Conservation (phyloP, 495 filamentous ascomycete genomes). For the Lindgomyces ingoldianus region DNA sequence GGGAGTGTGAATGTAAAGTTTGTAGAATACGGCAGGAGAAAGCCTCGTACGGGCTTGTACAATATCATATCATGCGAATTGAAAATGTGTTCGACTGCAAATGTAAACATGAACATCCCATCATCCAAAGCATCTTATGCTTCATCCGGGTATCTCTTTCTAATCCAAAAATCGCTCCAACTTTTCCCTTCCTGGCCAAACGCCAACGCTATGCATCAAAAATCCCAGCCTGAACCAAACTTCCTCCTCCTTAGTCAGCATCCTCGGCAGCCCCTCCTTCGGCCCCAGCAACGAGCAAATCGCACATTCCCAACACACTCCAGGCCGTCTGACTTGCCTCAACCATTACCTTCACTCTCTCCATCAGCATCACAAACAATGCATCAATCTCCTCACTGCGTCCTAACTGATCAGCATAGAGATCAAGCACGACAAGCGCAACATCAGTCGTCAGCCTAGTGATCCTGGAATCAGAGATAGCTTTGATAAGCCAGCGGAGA, state of each 20-base stretch:
- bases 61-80: slow-evolving; percentile 7
- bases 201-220: slow-evolving; percentile 51
- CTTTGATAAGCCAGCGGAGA: slow-evolving; percentile 75
- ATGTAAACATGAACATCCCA: not conserved
- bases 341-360: slow-evolving; percentile 71
- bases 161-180: not conserved
- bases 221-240: not conserved
- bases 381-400: slow-evolving; percentile 71
- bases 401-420: slow-evolving; percentile 80
- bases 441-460: slow-evolving; percentile 76
- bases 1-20: too few species aligned
- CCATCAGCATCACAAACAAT: slow-evolving; percentile 63
- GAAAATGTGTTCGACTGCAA: too few species aligned
- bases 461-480: slow-evolving; percentile 77
- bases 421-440: slow-evolving; percentile 74
- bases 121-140: slow-evolving; percentile 8
- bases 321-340: slow-evolving; percentile 78
- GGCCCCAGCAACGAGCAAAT: slow-evolving; percentile 61
- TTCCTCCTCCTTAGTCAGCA: not conserved
- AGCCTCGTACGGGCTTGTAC: slow-evolving; percentile 22
- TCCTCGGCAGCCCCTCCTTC: not conserved
- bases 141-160: slow-evolving; percentile 15
- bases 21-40: too few species aligned
- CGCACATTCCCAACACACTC: slow-evolving; percentile 80
- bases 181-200: slow-evolving; percentile 23